phyloP scores from a whole-genome alignment of 306 rosid genomes.

The Pachyrhizus erosus region DNA sequence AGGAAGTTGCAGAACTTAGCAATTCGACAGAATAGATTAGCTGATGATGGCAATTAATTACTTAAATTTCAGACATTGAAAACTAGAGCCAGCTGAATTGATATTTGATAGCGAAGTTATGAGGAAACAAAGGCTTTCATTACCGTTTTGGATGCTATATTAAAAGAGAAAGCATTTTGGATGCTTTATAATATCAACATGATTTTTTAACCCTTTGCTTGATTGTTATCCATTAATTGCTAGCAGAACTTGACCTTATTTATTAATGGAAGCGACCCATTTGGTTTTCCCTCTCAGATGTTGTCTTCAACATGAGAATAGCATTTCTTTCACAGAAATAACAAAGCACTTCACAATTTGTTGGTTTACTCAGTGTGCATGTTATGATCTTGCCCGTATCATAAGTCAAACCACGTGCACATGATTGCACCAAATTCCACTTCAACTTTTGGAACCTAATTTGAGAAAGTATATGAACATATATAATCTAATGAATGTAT shows the following conservation, averaged over 20 bases:
- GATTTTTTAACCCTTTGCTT: neutral
- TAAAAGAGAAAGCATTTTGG: constrained; percentile 30
- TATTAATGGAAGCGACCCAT: constrained; percentile 16
- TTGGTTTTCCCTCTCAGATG: constrained; percentile 26
- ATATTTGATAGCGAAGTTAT: constrained; percentile 38
- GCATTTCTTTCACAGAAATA: constrained; percentile 29
- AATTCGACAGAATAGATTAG: constrained; percentile 14
- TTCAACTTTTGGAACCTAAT: neutral
- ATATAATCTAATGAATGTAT: neutral
- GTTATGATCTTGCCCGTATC: neutral
- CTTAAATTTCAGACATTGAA: constrained; percentile 33
- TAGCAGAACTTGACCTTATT: constrained; percentile 30
- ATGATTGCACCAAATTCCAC: neutral
- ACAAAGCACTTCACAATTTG: constrained; percentile 24
- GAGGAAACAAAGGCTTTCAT: constrained; percentile 20
- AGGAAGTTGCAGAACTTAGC: neutral
- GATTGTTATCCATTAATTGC: constrained; percentile 16
- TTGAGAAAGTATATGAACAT: neutral
- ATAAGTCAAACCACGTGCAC: constrained; percentile 32
- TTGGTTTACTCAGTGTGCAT: neutral
- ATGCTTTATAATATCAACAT: constrained; percentile 17
- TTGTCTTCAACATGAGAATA: constrained; percentile 33
- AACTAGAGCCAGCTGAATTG: neutral
- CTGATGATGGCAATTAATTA: constrained; percentile 38
- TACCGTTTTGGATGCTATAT: constrained; percentile 24